phyloP scores from a whole-genome alignment of 208 protist species.

The Wallacemonas sp. region DNA sequence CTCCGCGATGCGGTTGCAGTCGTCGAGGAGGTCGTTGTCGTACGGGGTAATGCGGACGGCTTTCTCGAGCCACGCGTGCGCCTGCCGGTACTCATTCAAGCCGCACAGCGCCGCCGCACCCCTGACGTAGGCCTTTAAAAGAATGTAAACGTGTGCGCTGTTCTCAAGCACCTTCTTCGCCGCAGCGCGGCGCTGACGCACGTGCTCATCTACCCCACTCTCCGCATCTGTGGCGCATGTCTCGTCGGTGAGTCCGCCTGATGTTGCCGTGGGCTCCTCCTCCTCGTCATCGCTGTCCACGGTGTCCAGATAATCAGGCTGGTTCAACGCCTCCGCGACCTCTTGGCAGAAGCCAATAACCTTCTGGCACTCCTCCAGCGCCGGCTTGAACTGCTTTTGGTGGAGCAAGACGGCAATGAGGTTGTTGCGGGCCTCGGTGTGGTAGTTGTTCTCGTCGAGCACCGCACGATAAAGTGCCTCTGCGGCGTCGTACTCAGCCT shows the following conservation, averaged over 20 bases:
- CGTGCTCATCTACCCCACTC: slow-evolving; percentile 21
- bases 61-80: slow-evolving; percentile 70
- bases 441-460: slow-evolving; percentile 51
- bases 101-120: slow-evolving; percentile 81
- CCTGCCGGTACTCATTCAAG: slow-evolving; percentile 73
- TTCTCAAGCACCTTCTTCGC: slow-evolving; percentile 61
- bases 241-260: neutral
- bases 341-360: slow-evolving; percentile 80
- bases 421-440: slow-evolving; percentile 74
- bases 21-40: slow-evolving; percentile 89
- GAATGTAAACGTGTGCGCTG: slow-evolving; percentile 88
- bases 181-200: slow-evolving; percentile 56
- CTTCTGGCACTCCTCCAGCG: slow-evolving; percentile 58
- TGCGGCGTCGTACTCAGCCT: slow-evolving; percentile 58
- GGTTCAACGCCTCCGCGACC: slow-evolving; percentile 80
- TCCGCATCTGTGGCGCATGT: neutral
- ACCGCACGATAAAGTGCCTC: slow-evolving; percentile 55
- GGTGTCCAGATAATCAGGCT: slow-evolving; percentile 62
- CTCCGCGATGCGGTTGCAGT: slow-evolving; percentile 84
- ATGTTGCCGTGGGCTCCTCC: slow-evolving; percentile 3
- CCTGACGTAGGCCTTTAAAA: slow-evolving; percentile 92
- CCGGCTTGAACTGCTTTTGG: slow-evolving; percentile 63
- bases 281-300: slow-evolving; percentile 87
- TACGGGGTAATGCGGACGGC: slow-evolving; percentile 91
- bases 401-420: slow-evolving; percentile 70